These are phyloP conservation scores for Evernia prunastri DNA, from an alignment of 495 filamentous ascomycete species.

Conservation along the genomic window DNA sequence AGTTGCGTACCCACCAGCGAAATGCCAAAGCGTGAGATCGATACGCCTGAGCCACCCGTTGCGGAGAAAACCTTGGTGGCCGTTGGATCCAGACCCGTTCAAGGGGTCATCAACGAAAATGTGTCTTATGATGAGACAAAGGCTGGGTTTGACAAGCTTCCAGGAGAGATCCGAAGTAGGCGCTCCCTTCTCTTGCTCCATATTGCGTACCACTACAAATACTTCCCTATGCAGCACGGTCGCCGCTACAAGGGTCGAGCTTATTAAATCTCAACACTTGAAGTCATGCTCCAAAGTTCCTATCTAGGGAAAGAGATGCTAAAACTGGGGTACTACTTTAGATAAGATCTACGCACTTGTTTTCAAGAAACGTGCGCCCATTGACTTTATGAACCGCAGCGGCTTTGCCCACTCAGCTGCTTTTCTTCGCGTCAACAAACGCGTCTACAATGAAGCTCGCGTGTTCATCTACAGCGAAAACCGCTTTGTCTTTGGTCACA, in stretches of 20 bases:
- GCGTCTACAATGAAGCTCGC: slow-evolving; percentile 31
- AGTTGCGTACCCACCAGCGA: not conserved
- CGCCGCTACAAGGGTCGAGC: not conserved
- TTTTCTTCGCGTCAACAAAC: slow-evolving; percentile 33
- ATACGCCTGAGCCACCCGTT: not conserved
- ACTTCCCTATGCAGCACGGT: not conserved
- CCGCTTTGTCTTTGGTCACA: slow-evolving; percentile 30
- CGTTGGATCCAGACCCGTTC: too few species aligned
- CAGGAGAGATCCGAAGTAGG: slow-evolving; percentile 32
- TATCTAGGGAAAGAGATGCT: not conserved
- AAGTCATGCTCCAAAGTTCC: too few species aligned
- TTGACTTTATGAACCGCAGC: slow-evolving; percentile 24
- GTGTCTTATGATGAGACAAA: slow-evolving; percentile 15
- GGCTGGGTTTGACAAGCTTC: slow-evolving; percentile 32
- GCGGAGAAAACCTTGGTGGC: not conserved
- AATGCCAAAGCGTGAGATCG: not conserved
- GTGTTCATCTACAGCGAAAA: slow-evolving; percentile 35
- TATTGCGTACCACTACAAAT: not conserved
- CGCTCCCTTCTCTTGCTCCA: not conserved
- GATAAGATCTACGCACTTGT: slow-evolving; percentile 32
- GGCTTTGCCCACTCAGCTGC: slow-evolving; percentile 31
- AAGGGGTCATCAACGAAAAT: slow-evolving; percentile 3
- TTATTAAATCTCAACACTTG: not conserved
- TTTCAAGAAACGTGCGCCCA: slow-evolving; percentile 23
- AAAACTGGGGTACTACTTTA: not conserved